Conservation (phyloP, 2,329 filamentous ascomycete species). For the Helminthosporium solani region DNA sequence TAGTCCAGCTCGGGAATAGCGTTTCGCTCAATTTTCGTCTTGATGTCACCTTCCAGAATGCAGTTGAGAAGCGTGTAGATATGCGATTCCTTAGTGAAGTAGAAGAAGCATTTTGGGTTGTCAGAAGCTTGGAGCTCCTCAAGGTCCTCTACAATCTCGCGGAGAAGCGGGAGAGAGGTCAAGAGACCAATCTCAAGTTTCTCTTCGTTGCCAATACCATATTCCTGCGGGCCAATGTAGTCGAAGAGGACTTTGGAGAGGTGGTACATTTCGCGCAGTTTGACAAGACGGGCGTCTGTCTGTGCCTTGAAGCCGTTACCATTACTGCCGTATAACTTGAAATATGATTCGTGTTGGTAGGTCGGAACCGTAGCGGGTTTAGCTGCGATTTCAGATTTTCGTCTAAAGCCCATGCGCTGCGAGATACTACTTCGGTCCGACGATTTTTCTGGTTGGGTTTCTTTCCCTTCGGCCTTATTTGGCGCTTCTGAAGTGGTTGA, state of each 20-base stretch:
- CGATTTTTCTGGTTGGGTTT: conserved; percentile 44
- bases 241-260: conserved; percentile 94
- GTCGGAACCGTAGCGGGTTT: conserved; percentile 25
- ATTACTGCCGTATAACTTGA: conserved; percentile 82
- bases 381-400: conserved; percentile 48
- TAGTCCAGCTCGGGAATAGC: conserved; percentile 98
- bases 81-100: conserved; percentile 98
- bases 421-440: conserved; percentile 42
- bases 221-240: conserved; percentile 97
- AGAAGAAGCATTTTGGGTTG: conserved; percentile 94
- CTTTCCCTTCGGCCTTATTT: conserved; percentile 26
- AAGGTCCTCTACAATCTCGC: conserved; percentile 94
- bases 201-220: conserved; percentile 91
- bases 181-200: conserved; percentile 98
- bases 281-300: conserved; percentile 79
- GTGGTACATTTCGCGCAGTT: conserved; percentile 88
- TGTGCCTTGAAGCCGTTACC: conserved; percentile 66
- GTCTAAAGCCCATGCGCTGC: conserved; percentile 55
- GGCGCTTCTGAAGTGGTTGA: conserved; percentile 39
- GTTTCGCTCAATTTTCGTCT: conserved; percentile 93
- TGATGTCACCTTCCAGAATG: conserved; percentile 93
- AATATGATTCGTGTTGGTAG: conserved; percentile 66
- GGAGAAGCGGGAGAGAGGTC: conserved; percentile 87
- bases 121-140: conserved; percentile 96
- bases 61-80: conserved; percentile 98